Evolutionary conservation across 129 eudicot genomes (phyloP).

Genomic region (Tanacetum coccineum): DNA sequence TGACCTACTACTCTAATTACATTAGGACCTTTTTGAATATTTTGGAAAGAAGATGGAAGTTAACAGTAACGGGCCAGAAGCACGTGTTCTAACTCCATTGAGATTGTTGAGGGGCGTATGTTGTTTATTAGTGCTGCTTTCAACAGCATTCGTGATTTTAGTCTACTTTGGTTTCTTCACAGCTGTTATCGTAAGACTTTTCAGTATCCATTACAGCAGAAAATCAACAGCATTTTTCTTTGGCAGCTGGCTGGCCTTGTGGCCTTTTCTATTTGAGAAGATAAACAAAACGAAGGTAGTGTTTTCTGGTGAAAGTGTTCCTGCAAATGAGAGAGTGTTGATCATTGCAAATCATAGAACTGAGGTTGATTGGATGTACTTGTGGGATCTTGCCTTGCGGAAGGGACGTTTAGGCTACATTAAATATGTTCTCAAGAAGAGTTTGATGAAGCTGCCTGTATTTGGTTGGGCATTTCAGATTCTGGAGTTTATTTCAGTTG

Average conservation of each 20-base stretch:
- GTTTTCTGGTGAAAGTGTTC: conserved; percentile 75
- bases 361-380: conserved; percentile 97
- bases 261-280: conserved; percentile 90
- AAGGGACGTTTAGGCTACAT: conserved; percentile 71
- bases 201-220: conserved; percentile 82
- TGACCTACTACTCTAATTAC: conserved; percentile 5
- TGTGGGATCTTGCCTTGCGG: conserved; percentile 93
- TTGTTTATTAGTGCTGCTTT: conserved; percentile 55
- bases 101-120: conserved; percentile 50
- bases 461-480: conserved; percentile 95
- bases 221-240: conserved; percentile 61
- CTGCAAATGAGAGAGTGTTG: conserved; percentile 51
- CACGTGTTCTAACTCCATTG: conserved; percentile 47
- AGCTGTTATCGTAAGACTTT: conserved; percentile 55
- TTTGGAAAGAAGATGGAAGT: conserved; percentile 41
- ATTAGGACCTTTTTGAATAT: conserved; percentile 7
- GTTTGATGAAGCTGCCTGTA: conserved; percentile 86
- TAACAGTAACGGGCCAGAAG: conserved; percentile 26
- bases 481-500: conserved; percentile 78
- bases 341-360: conserved; percentile 88
- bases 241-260: conserved; percentile 79
- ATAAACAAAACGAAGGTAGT: conserved; percentile 80
- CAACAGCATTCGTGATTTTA: conserved; percentile 74
- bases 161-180: conserved; percentile 56
- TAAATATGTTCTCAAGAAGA: conserved; percentile 80